phyloP scores from a whole-genome alignment of 495 filamentous ascomycete species.

The Paragyromitra xinjiangensis region DNA sequence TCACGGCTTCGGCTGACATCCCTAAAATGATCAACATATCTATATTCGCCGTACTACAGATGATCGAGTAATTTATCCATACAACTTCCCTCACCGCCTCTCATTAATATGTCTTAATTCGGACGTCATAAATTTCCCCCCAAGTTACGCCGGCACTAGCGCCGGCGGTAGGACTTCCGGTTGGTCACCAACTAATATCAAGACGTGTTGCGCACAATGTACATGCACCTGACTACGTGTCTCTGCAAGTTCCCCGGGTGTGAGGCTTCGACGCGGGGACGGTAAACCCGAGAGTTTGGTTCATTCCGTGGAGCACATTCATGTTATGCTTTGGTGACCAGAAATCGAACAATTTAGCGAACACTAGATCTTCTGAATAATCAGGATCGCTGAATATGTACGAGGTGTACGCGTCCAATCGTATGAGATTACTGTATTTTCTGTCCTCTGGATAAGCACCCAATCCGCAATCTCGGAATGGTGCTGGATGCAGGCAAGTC shows the following conservation, averaged over 20 bases:
- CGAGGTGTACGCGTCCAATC: slow-evolving; percentile 9
- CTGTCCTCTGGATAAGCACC: neutral
- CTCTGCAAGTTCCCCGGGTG: neutral
- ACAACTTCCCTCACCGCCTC: slow-evolving; percentile 15
- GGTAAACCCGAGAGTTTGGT: slow-evolving; percentile 22
- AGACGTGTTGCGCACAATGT: neutral
- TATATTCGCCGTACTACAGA: slow-evolving; percentile 7
- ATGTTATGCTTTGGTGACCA: neutral
- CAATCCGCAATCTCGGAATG: neutral
- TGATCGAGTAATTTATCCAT: slow-evolving; percentile 19
- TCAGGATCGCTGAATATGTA: slow-evolving; percentile 3
- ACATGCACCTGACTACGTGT: neutral
- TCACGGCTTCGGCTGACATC: neutral
- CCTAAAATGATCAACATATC: neutral
- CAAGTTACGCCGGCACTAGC: slow-evolving; percentile 11
- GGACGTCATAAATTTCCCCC: slow-evolving; percentile 11
- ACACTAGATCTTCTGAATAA: neutral
- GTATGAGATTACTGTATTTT: neutral
- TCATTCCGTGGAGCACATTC: neutral
- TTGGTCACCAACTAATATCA: slow-evolving; percentile 12
- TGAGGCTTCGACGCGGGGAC: neutral
- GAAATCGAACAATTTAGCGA: neutral
- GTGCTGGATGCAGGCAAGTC: slow-evolving; percentile 2
- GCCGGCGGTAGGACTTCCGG: slow-evolving; percentile 15
- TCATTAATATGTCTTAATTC: slow-evolving; percentile 1